A percentile compares a stretch with the other conserved stretches of the same genome.
These are phyloP conservation scores for Backusella tuberculispora DNA, from an alignment of 192 early-diverging fungal species.

Conservation along the genomic window DNA sequence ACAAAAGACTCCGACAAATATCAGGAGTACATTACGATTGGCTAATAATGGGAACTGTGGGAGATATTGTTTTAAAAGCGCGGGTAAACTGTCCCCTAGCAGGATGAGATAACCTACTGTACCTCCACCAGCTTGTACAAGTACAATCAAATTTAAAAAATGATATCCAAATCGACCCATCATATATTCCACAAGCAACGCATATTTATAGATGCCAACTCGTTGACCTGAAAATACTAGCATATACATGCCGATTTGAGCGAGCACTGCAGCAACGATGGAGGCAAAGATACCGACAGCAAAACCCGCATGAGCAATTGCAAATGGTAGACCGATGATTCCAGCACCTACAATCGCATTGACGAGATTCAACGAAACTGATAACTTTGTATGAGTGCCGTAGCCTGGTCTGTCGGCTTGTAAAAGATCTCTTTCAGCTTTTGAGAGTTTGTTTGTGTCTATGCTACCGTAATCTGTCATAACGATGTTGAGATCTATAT, in stretches of 20 bases:
- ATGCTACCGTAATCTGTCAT: background rate
- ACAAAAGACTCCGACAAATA: slow-evolving; percentile 33
- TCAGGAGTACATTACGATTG: slow-evolving; percentile 41
- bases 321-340: slow-evolving; percentile 66
- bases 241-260: slow-evolving; percentile 57
- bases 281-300: slow-evolving; percentile 55
- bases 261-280: slow-evolving; percentile 51
- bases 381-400: slow-evolving; percentile 40
- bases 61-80: slow-evolving; percentile 38
- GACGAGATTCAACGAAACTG: slow-evolving; percentile 65
- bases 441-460: slow-evolving; percentile 13
- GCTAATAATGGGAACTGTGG: slow-evolving; percentile 34
- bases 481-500: background rate
- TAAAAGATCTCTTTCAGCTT: slow-evolving; percentile 34
- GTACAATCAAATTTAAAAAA: slow-evolving; percentile 58
- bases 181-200: slow-evolving; percentile 52
- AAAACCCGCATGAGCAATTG: slow-evolving; percentile 66
- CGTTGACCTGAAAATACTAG: slow-evolving; percentile 62
- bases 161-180: slow-evolving; percentile 60
- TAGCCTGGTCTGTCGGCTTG: slow-evolving; percentile 48
- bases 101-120: slow-evolving; percentile 64
- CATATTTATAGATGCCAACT: slow-evolving; percentile 61
- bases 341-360: slow-evolving; percentile 73
- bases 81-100: slow-evolving; percentile 54
- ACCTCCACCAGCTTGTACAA: slow-evolving; percentile 61